phyloP scores from a whole-genome alignment of 345 rosid species.

The Iberis pinnata region DNA sequence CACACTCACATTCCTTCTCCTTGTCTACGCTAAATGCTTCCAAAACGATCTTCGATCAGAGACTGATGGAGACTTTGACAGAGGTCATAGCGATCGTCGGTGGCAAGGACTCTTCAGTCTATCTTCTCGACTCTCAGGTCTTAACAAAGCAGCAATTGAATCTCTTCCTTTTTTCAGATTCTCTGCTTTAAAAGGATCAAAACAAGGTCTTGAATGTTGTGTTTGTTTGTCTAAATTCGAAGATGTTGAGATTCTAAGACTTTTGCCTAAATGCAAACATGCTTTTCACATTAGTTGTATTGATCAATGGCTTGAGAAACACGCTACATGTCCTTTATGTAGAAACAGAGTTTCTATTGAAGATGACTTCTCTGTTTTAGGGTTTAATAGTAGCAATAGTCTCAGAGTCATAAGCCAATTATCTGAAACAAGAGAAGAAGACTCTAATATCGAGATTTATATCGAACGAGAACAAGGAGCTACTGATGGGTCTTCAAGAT shows the following conservation, averaged over 20 bases:
- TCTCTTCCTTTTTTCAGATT: slow-evolving; percentile 87
- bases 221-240: slow-evolving; percentile 85
- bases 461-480: slow-evolving; percentile 62
- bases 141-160: slow-evolving; percentile 61
- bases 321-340: slow-evolving; percentile 87
- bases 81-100: slow-evolving; percentile 14
- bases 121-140: slow-evolving; percentile 60
- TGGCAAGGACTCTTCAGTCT: slow-evolving; percentile 24
- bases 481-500: slow-evolving; percentile 18
- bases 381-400: slow-evolving; percentile 40
- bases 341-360: slow-evolving; percentile 48
- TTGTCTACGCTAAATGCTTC: slow-evolving; percentile 67
- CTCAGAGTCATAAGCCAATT: slow-evolving; percentile 35
- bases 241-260: slow-evolving; percentile 65
- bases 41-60: slow-evolving; percentile 32
- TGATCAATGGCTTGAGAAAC: slow-evolving; percentile 85
- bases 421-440: slow-evolving; percentile 36
- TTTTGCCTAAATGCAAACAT: slow-evolving; percentile 81
- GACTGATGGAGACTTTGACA: not conserved
- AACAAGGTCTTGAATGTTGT: slow-evolving; percentile 75
- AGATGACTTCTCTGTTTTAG: slow-evolving; percentile 46
- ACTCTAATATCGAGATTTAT: slow-evolving; percentile 47
- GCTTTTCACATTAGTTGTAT: slow-evolving; percentile 83
- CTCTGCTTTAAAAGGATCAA: slow-evolving; percentile 73
- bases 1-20: slow-evolving; percentile 48